Evolutionary conservation across 768 basidiomycete species (phyloP), one percentile per base, ranked within the genome.

Genomic region (Ramaria sp.): DNA sequence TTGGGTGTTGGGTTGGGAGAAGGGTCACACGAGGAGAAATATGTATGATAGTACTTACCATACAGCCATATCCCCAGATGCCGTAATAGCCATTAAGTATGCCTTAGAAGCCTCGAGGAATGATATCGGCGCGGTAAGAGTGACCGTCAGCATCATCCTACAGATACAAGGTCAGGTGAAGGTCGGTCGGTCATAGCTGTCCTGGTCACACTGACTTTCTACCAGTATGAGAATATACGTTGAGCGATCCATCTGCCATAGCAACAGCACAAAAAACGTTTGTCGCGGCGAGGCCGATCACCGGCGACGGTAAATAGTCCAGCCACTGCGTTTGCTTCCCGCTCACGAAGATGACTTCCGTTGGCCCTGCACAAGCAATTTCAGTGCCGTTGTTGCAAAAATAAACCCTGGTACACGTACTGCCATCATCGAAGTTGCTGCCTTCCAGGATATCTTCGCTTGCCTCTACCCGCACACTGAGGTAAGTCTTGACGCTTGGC

Each of bases 211-310:
- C 80, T 56, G 61, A 92, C 94, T 86, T 80, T 67, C 93, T 72
- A 4, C 95, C 95, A 0, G 83, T 84, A 48, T 78, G 78, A 3
- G 91, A 88, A 70, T 97, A 97, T 10, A 95, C 80, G 60, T 77
- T 79, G n/a, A 98, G 71, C 3, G 76, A 78, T 0, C 88, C 90
- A 67, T 96, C 92, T 60, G 84, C 78, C 71, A 80, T 77, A 0
- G 82, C 88, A 4, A 80, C 88, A 7, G 89, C 93, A 62, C 84
- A 84, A 65, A 89, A 91, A 1, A 63, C 65, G 12, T 68, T 65
- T 0, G 90, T 85, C 0, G 83, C 83, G 4, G 82, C 81, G 49
- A 89, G 64, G 0, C 75, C 72, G 15, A 94, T 67, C n/a, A 81
- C 82, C 24, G 86, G 83, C 1, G 79, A 80, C 1, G 88, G 82